Conservation (phyloP, 805 yeast species). For the Candida wancherniae region DNA sequence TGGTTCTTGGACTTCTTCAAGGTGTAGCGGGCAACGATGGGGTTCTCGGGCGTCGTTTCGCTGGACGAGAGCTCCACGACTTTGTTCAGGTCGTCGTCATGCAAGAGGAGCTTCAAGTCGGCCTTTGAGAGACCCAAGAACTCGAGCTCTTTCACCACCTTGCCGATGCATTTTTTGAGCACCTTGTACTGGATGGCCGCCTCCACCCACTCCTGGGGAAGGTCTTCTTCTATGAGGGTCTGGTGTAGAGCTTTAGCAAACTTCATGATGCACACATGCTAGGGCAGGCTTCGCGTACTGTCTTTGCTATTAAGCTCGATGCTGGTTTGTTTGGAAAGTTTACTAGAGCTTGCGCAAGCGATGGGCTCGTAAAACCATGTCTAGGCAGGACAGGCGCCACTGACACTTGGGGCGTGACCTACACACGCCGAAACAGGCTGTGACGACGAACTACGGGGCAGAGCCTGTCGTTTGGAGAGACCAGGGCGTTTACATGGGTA, state of each 20-base stretch:
- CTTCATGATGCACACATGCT: conserved; percentile 48
- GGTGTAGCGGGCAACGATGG: conserved; percentile 40
- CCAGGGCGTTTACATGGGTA: too few species aligned
- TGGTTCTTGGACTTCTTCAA: conserved; percentile 25
- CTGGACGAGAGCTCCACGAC: conserved; percentile 30
- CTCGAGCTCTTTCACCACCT: conserved; percentile 59
- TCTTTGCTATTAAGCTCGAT: too few species aligned
- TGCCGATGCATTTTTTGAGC: conserved; percentile 60
- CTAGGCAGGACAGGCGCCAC: too few species aligned
- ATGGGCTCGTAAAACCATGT: too few species aligned
- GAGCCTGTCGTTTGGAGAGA: too few species aligned
- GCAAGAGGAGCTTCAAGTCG: conserved; percentile 33
- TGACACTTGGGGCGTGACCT: too few species aligned
- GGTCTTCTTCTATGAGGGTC: conserved; percentile 51
- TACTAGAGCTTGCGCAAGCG: too few species aligned
- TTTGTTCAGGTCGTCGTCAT: conserved; percentile 21
- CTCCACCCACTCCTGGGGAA: conserved; percentile 65
- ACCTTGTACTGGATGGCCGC: conserved; percentile 70
- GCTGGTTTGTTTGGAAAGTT: too few species aligned
- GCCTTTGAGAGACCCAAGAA: conserved; percentile 53
- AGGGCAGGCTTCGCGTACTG: too few species aligned
- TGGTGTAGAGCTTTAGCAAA: conserved; percentile 70
- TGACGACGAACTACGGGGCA: too few species aligned
- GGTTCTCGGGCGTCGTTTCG: conserved; percentile 33
- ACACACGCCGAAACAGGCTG: too few species aligned